phyloP scores from a whole-genome alignment of 129 eudicot species.

The Artemisia argyi region DNA sequence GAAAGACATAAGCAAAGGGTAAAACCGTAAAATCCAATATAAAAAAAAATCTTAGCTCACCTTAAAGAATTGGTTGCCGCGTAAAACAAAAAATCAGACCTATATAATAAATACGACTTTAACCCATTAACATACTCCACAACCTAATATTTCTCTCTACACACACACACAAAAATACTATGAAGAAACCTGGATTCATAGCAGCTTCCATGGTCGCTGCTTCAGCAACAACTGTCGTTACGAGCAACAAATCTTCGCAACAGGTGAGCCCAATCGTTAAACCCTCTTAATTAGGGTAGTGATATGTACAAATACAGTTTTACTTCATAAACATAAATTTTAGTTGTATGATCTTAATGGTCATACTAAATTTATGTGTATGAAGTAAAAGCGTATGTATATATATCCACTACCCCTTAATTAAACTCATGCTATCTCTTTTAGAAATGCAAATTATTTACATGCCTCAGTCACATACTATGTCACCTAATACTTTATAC shows the following conservation, averaged over 20 bases:
- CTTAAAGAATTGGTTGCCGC: constrained; percentile 29
- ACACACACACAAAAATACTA: constrained; percentile 2
- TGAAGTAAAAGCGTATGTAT: no score
- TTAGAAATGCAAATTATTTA: no score
- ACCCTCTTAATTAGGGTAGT: no score
- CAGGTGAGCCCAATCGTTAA: constrained; percentile 19
- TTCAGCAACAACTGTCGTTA: constrained; percentile 33
- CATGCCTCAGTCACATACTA: no score
- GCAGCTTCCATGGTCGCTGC: constrained; percentile 53
- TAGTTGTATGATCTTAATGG: no score
- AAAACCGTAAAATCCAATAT: constrained; percentile 1
- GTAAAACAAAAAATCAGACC: constrained; percentile 23
- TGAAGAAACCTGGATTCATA: constrained; percentile 43
- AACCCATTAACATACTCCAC: constrained; percentile 25
- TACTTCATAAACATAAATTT: no score
- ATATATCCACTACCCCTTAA: no score
- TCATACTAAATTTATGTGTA: no score
- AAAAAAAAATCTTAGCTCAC: neutral
- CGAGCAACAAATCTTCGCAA: constrained; percentile 23
- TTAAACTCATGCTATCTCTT: no score
- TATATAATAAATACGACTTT: constrained; percentile 39
- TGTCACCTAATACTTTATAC: no score
- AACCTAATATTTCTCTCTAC: neutral
- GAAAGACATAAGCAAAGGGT: constrained; percentile 21
- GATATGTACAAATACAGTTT: no score